Evolutionary conservation across 1,284 basidiomycete genomes (phyloP), one percentile per base, ranked within the genome.

Genomic region (Irpex rosettiformis): DNA sequence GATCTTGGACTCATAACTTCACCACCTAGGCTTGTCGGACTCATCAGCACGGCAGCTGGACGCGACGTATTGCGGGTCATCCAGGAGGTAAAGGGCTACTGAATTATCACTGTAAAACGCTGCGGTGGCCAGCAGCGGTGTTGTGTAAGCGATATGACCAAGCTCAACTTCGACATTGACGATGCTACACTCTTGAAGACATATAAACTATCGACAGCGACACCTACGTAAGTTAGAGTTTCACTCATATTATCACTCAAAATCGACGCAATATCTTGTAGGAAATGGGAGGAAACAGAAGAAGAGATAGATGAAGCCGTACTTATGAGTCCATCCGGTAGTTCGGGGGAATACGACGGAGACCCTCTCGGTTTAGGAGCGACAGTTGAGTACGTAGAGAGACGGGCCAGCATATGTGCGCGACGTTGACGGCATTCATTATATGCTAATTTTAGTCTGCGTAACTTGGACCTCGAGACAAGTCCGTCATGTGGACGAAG

Each of bases 271-370:
- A 40, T 7, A 24, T 4, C 13, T 18, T 24, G 28, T 49, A 91
- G 91, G 63, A 79, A 85, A 74, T 93, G 90, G 90, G 89, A 93
- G 69, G 88, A 91, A 57, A 77, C 89, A 1, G 87, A 92, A 67
- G 84, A 92, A 73, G 91, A 93, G 59, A 70, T 85, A 22, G 86
- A 87, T 67, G 84, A 88, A 63, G 81, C 85, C 0, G 70, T 89
- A 13, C 28, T 65, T 82, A 86, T 21, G 84, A 83, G 24, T 76
- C 85, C 27, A 69, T 75, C 82, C 25, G 83, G 80, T 47, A 70
- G 78, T 13, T 75, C 71, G 52, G 69, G 75, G 58, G 77, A 77
- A 51, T 84, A 83, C 53, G 81, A 79, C 27, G 85, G 86, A 42
- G 90, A 91, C 69, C 88, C 90, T 16, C 67, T 93, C 62, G 88